Evolutionary conservation across 768 basidiomycete species (phyloP), one percentile per base, ranked within the genome.

Genomic region (Gyrodon lividus): DNA sequence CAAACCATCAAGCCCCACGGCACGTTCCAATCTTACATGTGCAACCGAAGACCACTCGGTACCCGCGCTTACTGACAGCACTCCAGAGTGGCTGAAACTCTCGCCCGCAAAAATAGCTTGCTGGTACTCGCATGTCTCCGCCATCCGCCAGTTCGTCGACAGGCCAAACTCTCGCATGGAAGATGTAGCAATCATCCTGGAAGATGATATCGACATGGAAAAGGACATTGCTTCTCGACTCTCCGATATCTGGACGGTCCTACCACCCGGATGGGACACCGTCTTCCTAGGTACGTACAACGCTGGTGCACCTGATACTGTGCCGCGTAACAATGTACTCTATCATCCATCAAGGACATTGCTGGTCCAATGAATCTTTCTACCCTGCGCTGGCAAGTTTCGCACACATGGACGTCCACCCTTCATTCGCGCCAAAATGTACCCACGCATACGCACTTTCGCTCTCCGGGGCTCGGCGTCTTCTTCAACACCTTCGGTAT

Each of bases 181-280:
- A 50, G 72, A 72, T 9, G 71, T 78, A 2, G 72, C 74, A 0
- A 50, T 89, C 8, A 74, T 90, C n/a, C 70, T 89, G 6, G 89
- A 90, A 66, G 89, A 90, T 61, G 89, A 91, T 55, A 71, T 91
- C 9, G 86, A 91, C 61, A 83, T 89, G 80, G 89, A 91, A 68
- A 71, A 65, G 26, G 80, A 89, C 56, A 77, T 86, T 12, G 57
- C 69, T 5, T 48, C 60, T 14, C 76, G 78, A 23, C 61, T 80
- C 39, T 51, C 56, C 47, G 51, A 49, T 20, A 45, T 86, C 34
- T 87, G 84, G 85, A 46, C 54, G 4, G 62, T 64, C 8, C 63
- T 90, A 24, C 88, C 88, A 6, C 37, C 31, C 2, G 73, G 78
- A 14, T 90, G 88, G 88, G 88, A 89, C 57, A 77, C 89, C 20